These are phyloP conservation scores for Crassisporium funariophilum DNA, from an alignment of 768 basidiomycete genomes.

Conservation along the genomic window DNA sequence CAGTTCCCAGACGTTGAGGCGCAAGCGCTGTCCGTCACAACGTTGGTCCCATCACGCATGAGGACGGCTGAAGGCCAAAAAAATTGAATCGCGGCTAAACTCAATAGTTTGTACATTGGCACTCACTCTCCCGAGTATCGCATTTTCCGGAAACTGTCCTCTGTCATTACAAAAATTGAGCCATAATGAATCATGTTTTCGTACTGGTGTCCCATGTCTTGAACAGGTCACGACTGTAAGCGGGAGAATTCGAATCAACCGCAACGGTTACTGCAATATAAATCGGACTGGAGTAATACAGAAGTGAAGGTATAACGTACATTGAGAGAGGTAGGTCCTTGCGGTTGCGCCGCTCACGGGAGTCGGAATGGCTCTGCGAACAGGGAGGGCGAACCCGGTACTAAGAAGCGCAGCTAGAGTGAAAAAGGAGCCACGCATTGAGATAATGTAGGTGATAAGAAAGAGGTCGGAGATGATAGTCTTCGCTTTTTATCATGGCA, in stretches of 20 bases:
- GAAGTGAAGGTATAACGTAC: slow-evolving; percentile 7
- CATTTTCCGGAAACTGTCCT: slow-evolving; percentile 51
- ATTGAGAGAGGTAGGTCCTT: slow-evolving; percentile 17
- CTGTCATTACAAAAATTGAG: slow-evolving; percentile 1
- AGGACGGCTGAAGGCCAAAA: slow-evolving; percentile 33
- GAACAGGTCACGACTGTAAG: slow-evolving; percentile 43
- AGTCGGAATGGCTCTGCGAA: slow-evolving; percentile 21
- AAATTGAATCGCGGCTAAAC: neutral
- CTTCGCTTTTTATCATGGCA: too few relatives aligned
- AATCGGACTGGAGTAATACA: neutral
- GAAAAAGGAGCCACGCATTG: too few relatives aligned
- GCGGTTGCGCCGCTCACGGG: slow-evolving; percentile 24
- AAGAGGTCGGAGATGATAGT: too few relatives aligned
- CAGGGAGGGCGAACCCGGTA: too few relatives aligned
- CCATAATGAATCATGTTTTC: slow-evolving; percentile 12
- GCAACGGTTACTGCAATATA: slow-evolving; percentile 38
- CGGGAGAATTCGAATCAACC: slow-evolving; percentile 42
- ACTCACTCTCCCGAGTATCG: slow-evolving; percentile 51
- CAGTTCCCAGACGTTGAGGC: slow-evolving; percentile 45
- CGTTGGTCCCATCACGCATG: slow-evolving; percentile 44
- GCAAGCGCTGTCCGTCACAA: slow-evolving; percentile 43
- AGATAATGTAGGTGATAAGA: too few relatives aligned
- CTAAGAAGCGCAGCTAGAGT: too few relatives aligned
- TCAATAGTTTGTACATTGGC: neutral
- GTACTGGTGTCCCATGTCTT: slow-evolving; percentile 50